Base-by-base conservation (phyloP, 192 early-diverging fungal genomes). In the Coemansia sp. region DNA sequence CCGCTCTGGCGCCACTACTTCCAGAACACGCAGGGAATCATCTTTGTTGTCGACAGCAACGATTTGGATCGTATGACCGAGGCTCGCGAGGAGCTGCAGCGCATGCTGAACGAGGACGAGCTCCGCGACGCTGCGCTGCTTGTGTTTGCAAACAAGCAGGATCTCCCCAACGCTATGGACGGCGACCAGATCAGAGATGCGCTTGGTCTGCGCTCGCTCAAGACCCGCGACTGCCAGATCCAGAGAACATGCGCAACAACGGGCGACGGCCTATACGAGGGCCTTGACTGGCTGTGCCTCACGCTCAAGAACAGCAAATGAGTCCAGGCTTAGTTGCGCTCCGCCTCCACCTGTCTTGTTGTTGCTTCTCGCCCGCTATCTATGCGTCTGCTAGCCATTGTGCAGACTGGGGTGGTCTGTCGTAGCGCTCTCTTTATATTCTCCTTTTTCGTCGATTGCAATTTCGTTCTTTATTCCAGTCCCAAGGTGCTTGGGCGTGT, bases 91-190 rank as follows among this genome's bases (percentile, higher is more conserved):
- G 97, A 98, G 86, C 87, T 98, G 54, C 90, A 93, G 72, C 91
- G 93, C 65, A 95, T 97, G 94, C 81, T 98, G 61, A 92, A 92
- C 84, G 96, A 97, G 84, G 93, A 95, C 78, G 95, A 97, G 84
- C 90, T 98, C 61, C 91, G 91, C 79, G 90, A 93, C 67, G 95
- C 93, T 39, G 84, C 91, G 64, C 84, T 99, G 53, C 79, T 99
- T 50, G 93, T 99, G 25, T 95, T 98, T 85, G 95, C 96, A 84
- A 99, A 99, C 90, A 99, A 99, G 88, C 97, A 99, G 81, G 97
- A 99, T 89, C 83, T 97, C 68, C 94, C 94, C 69, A 94, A 94
- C 84, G 94, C 97, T 74, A 95, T 98, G 93, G 91, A 87, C 74
- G 91, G 92, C 67, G 87, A 90, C 61, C 94, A 97, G 82, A 93